These are phyloP conservation scores for Pichia cabralensis DNA, from an alignment of 805 yeast species.

Conservation along the genomic window DNA sequence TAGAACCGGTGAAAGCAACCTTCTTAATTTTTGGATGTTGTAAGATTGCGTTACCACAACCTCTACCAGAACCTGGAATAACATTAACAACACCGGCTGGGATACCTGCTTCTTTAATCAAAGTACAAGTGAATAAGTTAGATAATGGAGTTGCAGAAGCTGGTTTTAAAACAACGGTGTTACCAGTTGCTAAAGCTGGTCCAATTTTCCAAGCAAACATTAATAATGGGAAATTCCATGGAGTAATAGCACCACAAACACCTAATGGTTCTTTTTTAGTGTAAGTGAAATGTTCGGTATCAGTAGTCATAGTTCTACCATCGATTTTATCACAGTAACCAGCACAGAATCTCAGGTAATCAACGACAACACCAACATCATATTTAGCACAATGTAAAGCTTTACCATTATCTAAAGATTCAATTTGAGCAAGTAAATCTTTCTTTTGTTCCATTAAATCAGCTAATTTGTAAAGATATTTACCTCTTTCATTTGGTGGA, in stretches of 20 bases:
- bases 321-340: constrained; percentile 62
- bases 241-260: constrained; percentile 75
- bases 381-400: constrained; percentile 55
- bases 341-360: constrained; percentile 61
- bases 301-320: constrained; percentile 58
- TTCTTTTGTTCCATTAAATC: constrained; percentile 55
- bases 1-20: constrained; percentile 76
- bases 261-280: constrained; percentile 70
- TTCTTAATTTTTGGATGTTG: constrained; percentile 62
- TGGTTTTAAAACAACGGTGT: constrained; percentile 62
- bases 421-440: constrained; percentile 58
- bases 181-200: constrained; percentile 72
- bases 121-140: constrained; percentile 52
- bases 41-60: constrained; percentile 62
- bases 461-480: constrained; percentile 48
- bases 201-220: constrained; percentile 76
- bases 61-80: constrained; percentile 65
- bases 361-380: constrained; percentile 55
- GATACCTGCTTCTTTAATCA: constrained; percentile 57
- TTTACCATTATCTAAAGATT: constrained; percentile 72
- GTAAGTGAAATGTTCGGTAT: constrained; percentile 51
- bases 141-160: constrained; percentile 73
- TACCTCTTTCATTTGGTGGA: constrained; percentile 49
- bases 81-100: constrained; percentile 72
- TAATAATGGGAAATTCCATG: constrained; percentile 79